phyloP scores from a whole-genome alignment of 805 yeast genomes.

The Yamadazyma olivae region DNA sequence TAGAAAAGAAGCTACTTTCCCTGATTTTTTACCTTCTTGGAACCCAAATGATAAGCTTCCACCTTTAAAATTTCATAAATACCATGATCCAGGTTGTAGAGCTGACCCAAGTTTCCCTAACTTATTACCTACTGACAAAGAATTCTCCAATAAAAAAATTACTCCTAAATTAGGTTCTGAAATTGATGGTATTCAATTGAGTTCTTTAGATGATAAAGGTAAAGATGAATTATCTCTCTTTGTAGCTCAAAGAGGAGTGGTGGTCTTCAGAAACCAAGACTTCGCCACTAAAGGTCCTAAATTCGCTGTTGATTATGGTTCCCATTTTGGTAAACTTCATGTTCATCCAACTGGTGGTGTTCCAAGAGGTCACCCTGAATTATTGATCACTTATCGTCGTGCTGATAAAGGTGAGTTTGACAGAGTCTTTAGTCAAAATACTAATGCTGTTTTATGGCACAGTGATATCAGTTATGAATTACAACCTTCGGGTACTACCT shows the following conservation, averaged over 20 bases:
- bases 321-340: constrained; percentile 67
- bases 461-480: constrained; percentile 72
- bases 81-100: constrained; percentile 53
- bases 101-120: constrained; percentile 54
- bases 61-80: constrained; percentile 51
- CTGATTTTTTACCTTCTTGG: constrained; percentile 30
- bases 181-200: constrained; percentile 25
- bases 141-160: constrained; percentile 12
- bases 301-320: constrained; percentile 52
- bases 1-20: constrained; percentile 14
- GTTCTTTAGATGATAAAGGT: constrained; percentile 29
- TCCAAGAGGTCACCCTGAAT: constrained; percentile 59
- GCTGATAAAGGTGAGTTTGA: constrained; percentile 37
- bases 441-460: constrained; percentile 55
- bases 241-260: constrained; percentile 70
- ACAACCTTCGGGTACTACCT: constrained; percentile 71
- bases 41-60: constrained; percentile 39
- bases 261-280: constrained; percentile 65
- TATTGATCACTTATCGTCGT: constrained; percentile 59
- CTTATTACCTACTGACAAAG: constrained; percentile 42
- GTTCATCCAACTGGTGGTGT: constrained; percentile 75
- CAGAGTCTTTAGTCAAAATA: constrained; percentile 30
- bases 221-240: constrained; percentile 68
- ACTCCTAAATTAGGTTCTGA: constrained; percentile 32
- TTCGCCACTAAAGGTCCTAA: constrained; percentile 50